Percentiles rank a stretch among this genome's conserved stretches.
Evolutionary conservation across 176 grass and related monocot species (phyloP).

Genomic region (Carex cristatella): DNA sequence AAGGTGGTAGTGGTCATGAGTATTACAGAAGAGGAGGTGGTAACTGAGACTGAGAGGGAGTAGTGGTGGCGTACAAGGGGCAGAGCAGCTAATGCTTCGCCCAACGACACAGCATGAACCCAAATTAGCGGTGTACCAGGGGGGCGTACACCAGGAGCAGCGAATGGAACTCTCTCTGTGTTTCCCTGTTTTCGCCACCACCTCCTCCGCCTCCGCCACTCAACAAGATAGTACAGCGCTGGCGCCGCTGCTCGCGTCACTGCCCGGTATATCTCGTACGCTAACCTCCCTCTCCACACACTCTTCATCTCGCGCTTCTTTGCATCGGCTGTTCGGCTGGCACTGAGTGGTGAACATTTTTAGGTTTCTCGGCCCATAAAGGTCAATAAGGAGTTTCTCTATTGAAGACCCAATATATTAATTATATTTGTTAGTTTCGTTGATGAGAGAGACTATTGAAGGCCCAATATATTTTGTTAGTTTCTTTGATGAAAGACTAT

Average conservation of each 20-base stretch:
- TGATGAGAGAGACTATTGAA: background rate
- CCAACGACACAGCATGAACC: slow-evolving; percentile 86
- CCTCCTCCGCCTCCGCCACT: slow-evolving; percentile 44
- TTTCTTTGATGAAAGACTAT: background rate
- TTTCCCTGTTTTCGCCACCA: slow-evolving; percentile 60
- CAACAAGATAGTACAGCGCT: slow-evolving; percentile 19
- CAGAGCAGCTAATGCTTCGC: slow-evolving; percentile 72
- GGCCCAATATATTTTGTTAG: background rate
- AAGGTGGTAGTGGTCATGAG: slow-evolving; percentile 83
- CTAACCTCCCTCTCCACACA: slow-evolving; percentile 20
- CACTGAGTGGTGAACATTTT: background rate
- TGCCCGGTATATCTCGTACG: slow-evolving; percentile 52
- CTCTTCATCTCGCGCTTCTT: background rate
- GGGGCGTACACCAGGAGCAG: slow-evolving; percentile 39
- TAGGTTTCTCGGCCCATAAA: background rate
- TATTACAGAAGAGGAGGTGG: slow-evolving; percentile 32
- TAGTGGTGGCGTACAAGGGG: slow-evolving; percentile 76
- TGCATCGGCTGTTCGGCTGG: background rate
- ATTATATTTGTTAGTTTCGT: too few relatives aligned
- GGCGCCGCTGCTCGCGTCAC: slow-evolving; percentile 44
- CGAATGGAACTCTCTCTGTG: slow-evolving; percentile 42
- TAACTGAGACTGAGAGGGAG: slow-evolving; percentile 27
- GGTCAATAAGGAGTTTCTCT: background rate
- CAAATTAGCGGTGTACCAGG: slow-evolving; percentile 47
- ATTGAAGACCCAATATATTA: background rate